Base-by-base conservation (phyloP, 208 protist genomes). In the Leishmania braziliensis region DNA sequence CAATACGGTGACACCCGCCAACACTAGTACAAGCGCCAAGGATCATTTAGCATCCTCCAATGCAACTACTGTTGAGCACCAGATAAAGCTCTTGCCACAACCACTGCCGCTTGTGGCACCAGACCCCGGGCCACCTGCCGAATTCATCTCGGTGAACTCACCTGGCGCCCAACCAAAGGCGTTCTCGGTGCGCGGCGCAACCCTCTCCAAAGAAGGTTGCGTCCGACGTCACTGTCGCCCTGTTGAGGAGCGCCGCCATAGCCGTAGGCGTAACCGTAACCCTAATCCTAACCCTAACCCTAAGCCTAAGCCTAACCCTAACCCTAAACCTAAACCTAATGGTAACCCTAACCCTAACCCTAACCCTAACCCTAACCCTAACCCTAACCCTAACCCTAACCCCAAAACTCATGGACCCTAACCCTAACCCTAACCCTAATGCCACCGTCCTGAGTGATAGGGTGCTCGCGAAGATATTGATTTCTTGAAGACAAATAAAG, bases 201-300 rank as follows among this genome's bases (percentile, higher is more conserved):
- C 20, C 8, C 63, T 63, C 76, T 48, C 50, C 62, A 43, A 62
- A 53, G 4, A 29, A 9, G 23, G 1, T 10, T 50, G 53, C 12
- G 39, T 46, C 81, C 20, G 75, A 73, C 23, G 29, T 73, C 50
- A 60, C 77, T 20, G 80, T 71, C 46, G 8, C 73, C 3, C 82
- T 78, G 66, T 5, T 62, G 75, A 29, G 18, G 26, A 3, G 62
- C 26, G 23, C 77, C 77, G 3, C 51, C n/a, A n/a, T n/a, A n/a
- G n/a, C n/a, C n/a, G n/a, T n/a, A n/a, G n/a, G n/a, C n/a, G n/a
- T n/a, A n/a, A n/a, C n/a, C n/a, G n/a, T n/a, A n/a, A n/a, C n/a
- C n/a, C n/a, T n/a, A n/a, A n/a, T n/a, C n/a, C n/a, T n/a, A n/a
- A n/a, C n/a, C n/a, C n/a, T n/a, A n/a, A n/a, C n/a, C n/a, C n/a